Evolutionary conservation across 139 green algal species (phyloP).

Genomic region (Marvania coccoides): DNA sequence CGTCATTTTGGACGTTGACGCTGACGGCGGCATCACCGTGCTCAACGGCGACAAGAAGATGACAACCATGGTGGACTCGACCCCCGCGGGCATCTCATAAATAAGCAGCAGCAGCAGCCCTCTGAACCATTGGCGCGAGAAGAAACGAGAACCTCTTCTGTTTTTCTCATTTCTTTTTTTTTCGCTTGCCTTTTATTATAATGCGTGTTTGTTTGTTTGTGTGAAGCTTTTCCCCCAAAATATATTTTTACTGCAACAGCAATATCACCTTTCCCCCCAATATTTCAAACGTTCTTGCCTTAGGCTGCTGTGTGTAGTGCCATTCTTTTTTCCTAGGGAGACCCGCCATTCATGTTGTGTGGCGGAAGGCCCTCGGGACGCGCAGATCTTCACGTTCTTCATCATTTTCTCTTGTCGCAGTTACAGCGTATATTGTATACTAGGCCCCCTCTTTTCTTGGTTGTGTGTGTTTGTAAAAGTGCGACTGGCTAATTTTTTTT

Average conservation of each 20-base stretch:
- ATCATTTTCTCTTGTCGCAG: too few species aligned
- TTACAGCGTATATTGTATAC: too few species aligned
- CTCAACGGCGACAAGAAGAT: constrained; percentile 92
- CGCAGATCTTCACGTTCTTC: too few species aligned
- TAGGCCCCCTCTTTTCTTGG: too few species aligned
- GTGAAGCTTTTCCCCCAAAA: neutral
- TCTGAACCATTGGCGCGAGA: too few species aligned
- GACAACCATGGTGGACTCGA: constrained; percentile 49
- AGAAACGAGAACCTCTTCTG: neutral
- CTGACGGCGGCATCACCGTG: constrained; percentile 80
- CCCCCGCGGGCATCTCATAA: constrained; percentile 76
- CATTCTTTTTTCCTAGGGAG: neutral
- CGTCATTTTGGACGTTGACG: constrained; percentile 91
- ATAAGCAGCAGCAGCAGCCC: neutral
- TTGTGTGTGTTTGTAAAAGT: too few species aligned
- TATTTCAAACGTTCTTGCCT: too few species aligned
- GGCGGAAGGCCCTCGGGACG: too few species aligned
- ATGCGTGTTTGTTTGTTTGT: neutral
- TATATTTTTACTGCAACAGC: constrained; percentile 1
- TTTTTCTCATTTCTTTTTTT: constrained; percentile 2
- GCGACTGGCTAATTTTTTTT: too few species aligned
- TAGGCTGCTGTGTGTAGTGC: too few species aligned
- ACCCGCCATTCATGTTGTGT: neutral
- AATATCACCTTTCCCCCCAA: too few species aligned
- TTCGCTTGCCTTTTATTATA: neutral